Evolutionary conservation across 2,329 filamentous ascomycete species (phyloP), one percentile per base, ranked within the genome.

Genomic region (Purpureocillium lavendulum): DNA sequence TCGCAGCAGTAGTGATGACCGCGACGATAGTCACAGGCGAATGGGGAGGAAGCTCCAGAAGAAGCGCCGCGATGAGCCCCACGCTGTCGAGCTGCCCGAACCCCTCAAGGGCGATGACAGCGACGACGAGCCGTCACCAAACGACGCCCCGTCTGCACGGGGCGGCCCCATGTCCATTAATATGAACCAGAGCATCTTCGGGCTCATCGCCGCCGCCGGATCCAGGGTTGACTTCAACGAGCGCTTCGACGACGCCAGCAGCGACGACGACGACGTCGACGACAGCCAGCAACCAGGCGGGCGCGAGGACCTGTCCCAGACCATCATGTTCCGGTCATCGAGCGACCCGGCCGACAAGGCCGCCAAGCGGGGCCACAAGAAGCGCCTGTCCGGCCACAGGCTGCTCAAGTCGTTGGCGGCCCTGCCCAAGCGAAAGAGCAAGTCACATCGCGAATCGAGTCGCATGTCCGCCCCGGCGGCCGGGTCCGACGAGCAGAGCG

Each of bases 171-270:
- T 74, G 58, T 71, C 74, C 42, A 68, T 77, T 62, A 87, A 88
- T 54, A 87, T 94, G 80, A 92, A 95, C 61, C 89, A 95, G 69
- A 94, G 87, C 48, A 82, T 97, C 40, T 94, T 96, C 59, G 88
- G 87, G 39, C 77, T 97, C 64, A 89, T 97, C 49, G 86, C 89
- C 7, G 87, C 87, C 13, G 87, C 87, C 30, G 87, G 88, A 7
- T 89, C 87, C 24, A 80, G 79, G 43, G 81, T 84, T 38, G 84
- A 94, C 61, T 88, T 94, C 55, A 82, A 86, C 59, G 75, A 84
- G 43, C 77, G 84, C 30, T 90, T 92, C 59, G 84, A 88, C 54
- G 83, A 67, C 36, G 71, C 84, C 48, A 88, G 84, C 31, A 92
- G 86, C 50, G 87, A 90, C 50, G 88, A 88, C 47, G 85, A 90